A percentile compares a stretch with the other conserved stretches of the same genome.
Conservation (phyloP, 2,329 filamentous ascomycete species). For the Ramularia endophylla region DNA sequence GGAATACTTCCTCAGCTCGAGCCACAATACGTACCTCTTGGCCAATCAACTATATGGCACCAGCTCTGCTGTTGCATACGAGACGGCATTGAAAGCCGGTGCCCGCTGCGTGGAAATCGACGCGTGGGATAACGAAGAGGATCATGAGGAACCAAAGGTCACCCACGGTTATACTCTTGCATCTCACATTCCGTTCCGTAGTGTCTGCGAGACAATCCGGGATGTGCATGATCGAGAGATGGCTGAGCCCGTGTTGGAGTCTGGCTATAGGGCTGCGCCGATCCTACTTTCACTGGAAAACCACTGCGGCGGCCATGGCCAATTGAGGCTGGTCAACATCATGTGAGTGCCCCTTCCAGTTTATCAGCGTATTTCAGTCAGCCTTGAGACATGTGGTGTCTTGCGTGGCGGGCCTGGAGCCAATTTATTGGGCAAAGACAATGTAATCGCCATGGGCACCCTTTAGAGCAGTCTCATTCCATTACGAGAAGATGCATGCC, state of each 20-base stretch:
- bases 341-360: constrained; percentile 51
- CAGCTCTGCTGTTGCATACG: constrained; percentile 58
- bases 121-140: constrained; percentile 60
- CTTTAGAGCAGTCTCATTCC: too few relatives aligned
- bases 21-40: constrained; percentile 67
- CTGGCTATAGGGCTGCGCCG: constrained; percentile 46
- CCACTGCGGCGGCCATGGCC: constrained; percentile 56
- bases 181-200: constrained; percentile 58
- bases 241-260: constrained; percentile 35
- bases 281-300: constrained; percentile 63
- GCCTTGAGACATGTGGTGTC: too few relatives aligned
- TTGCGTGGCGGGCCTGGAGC: too few relatives aligned
- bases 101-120: constrained; percentile 69
- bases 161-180: constrained; percentile 66
- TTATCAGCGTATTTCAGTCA: too few relatives aligned
- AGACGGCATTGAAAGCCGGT: constrained; percentile 55
- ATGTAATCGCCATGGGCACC: too few relatives aligned
- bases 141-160: constrained; percentile 60
- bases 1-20: constrained; percentile 67
- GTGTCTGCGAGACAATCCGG: constrained; percentile 60
- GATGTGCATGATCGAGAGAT: constrained; percentile 57
- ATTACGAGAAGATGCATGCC: too few relatives aligned
- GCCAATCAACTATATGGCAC: constrained; percentile 63
- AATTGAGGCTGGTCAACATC: constrained; percentile 56
- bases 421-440: too few relatives aligned